A percentile compares a stretch with the other conserved stretches of the same genome.
Conservation (phyloP, 2,329 filamentous ascomycete genomes). For the Paraphaeosphaeria minitans region DNA sequence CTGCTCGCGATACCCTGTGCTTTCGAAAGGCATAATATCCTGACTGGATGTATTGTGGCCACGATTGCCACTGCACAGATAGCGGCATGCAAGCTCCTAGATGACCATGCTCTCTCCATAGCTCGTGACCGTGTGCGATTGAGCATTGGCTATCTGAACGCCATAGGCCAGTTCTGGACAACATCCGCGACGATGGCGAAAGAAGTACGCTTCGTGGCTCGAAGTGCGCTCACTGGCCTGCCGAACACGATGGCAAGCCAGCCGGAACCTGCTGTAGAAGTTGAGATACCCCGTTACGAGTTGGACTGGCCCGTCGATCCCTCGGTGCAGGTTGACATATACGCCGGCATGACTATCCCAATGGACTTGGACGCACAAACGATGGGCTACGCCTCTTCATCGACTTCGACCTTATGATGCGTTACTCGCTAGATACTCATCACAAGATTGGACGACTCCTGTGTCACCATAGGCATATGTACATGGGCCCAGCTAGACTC, state of each 20-base stretch:
- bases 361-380: constrained; percentile 25
- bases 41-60: constrained; percentile 37
- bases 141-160: constrained; percentile 74
- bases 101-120: constrained; percentile 64
- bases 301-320: constrained; percentile 37
- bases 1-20: constrained; percentile 75
- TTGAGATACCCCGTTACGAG: constrained; percentile 38
- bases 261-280: constrained; percentile 20
- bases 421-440: too few species aligned
- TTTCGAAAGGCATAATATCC: constrained; percentile 68
- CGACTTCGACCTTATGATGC: constrained; percentile 16
- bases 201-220: constrained; percentile 75
- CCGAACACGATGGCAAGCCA: constrained; percentile 17
- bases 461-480: not conserved
- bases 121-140: constrained; percentile 76
- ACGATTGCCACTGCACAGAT: constrained; percentile 37
- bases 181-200: constrained; percentile 71
- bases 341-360: constrained; percentile 34
- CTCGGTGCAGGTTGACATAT: constrained; percentile 39
- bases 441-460: not conserved
- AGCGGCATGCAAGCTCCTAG: constrained; percentile 67
- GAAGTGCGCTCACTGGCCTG: constrained; percentile 61
- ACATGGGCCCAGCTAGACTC: not conserved
- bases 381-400: constrained; percentile 20
- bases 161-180: constrained; percentile 71